phyloP scores from a whole-genome alignment of 176 grass and related monocot species.

The Aegilops bicornis region DNA sequence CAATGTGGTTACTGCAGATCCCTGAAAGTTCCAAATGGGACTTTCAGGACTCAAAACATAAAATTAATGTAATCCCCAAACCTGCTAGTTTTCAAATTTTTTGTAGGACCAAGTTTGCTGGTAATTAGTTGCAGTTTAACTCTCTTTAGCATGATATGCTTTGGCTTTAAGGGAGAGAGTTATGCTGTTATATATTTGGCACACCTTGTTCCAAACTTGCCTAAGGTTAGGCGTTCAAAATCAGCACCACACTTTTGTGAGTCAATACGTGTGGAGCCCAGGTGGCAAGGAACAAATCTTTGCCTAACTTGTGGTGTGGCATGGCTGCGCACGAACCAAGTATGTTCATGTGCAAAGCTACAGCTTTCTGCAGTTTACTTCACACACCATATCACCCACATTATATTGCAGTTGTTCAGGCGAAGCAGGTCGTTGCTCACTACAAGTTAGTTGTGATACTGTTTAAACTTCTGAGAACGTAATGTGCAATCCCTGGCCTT shows the following conservation, averaged over 20 bases:
- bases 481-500: background rate
- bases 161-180: background rate
- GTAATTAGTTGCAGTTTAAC: background rate
- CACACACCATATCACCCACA: background rate
- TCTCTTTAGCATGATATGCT: background rate
- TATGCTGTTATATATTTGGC: background rate
- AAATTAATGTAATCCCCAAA: background rate
- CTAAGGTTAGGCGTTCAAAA: too few species aligned
- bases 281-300: background rate
- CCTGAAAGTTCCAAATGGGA: background rate
- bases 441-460: background rate
- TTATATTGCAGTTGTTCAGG: background rate
- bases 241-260: background rate
- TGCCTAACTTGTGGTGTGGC: background rate
- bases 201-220: too few species aligned
- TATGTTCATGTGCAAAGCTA: background rate
- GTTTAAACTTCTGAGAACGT: slow-evolving; percentile 5
- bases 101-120: background rate
- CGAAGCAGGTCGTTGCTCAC: background rate
- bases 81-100: background rate
- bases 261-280: background rate
- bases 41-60: background rate
- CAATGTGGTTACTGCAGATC: background rate
- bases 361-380: background rate
- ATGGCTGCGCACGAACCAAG: background rate